Percentiles rank a stretch among this genome's conserved stretches.
phyloP scores from a whole-genome alignment of 129 eudicot species.

The Glebionis coronaria region DNA sequence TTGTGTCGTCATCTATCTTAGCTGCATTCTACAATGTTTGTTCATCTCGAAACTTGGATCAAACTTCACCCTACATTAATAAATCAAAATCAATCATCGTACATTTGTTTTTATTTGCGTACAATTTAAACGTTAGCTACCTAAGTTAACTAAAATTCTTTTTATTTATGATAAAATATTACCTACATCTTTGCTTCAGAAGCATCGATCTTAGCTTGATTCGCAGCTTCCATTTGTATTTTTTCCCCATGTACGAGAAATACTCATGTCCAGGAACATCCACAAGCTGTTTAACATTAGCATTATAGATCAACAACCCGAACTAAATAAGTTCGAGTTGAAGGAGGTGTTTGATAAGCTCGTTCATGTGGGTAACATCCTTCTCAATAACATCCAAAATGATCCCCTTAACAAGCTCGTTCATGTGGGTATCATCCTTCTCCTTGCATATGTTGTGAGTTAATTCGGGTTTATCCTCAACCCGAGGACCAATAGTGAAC shows the following conservation, averaged over 20 bases:
- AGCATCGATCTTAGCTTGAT: slow-evolving; percentile 51
- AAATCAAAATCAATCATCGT: slow-evolving; percentile 31
- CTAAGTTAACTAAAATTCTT: too few species aligned
- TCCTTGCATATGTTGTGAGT: slow-evolving; percentile 46
- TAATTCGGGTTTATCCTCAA: too few species aligned
- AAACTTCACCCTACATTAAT: too few species aligned
- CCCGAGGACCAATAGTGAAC: too few species aligned
- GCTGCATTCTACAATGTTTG: too few species aligned
- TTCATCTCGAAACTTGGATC: too few species aligned
- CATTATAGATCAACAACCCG: slow-evolving; percentile 47
- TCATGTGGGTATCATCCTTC: slow-evolving; percentile 37
- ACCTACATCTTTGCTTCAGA: slow-evolving; percentile 62
- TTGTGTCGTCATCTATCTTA: too few species aligned
- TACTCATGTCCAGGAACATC: slow-evolving; percentile 61
- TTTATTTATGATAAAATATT: neutral
- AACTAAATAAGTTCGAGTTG: slow-evolving; percentile 50
- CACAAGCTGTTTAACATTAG: slow-evolving; percentile 54
- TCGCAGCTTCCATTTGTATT: slow-evolving; percentile 58
- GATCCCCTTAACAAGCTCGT: slow-evolving; percentile 51
- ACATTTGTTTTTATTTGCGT: too few species aligned
- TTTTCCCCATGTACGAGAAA: slow-evolving; percentile 59
- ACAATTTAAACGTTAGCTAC: neutral
- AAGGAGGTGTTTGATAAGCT: too few species aligned
- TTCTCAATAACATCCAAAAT: slow-evolving; percentile 52
- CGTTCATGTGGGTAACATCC: too few species aligned